Base-by-base conservation (phyloP, 2,329 filamentous ascomycete species). In the Xylariales sp. region DNA sequence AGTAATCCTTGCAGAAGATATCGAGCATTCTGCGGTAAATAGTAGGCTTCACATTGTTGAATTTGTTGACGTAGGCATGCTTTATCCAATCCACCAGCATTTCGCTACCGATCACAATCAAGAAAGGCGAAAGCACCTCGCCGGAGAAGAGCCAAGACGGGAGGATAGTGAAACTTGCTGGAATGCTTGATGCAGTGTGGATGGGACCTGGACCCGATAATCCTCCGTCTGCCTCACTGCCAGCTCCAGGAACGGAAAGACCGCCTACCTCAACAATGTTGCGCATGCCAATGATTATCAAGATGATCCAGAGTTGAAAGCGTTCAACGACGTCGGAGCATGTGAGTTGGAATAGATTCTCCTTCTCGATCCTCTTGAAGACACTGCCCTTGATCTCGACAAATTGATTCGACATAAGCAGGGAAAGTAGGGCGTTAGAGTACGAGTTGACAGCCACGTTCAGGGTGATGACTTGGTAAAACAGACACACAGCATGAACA, bases 361-460 rank as follows among this genome's bases (percentile, higher is more conserved):
- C 93, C 61, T 96, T 97, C 55, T 98, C 93, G 49, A 97, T 95
- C 46, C 91, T 93, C 69, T 98, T 97, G 72, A 98, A 98, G 1
- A 98, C 94, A 0, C 90, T 94, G 46, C 88, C 88, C 59, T 98
- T 98, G 71, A 98, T 95, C 66, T 98, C 93, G 31, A 98, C 93
- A 55, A 98, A 98, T 58, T 98, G 94, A 58, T 97, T 98, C 5
- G 90, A 96, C 59, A 98, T 80, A 2, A 98, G 73, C 1, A 98
- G 76, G 0, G 93, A 96, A 24, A 98, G 73, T 4, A 98, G 71
- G 0, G 93, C 91, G 57, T 98, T 98, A 0, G 90, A 96, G 63
- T 98, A 98, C 0, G 91, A 96, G 63, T 98, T 98, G 53, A 98
- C 91, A 1, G 93, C 93, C 3, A 98, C 94, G 49, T 98, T 98